Percentiles rank a stretch among this genome's conserved stretches.
Evolutionary conservation across 768 basidiomycete species (phyloP).

Genomic region (Boletus bicolor): DNA sequence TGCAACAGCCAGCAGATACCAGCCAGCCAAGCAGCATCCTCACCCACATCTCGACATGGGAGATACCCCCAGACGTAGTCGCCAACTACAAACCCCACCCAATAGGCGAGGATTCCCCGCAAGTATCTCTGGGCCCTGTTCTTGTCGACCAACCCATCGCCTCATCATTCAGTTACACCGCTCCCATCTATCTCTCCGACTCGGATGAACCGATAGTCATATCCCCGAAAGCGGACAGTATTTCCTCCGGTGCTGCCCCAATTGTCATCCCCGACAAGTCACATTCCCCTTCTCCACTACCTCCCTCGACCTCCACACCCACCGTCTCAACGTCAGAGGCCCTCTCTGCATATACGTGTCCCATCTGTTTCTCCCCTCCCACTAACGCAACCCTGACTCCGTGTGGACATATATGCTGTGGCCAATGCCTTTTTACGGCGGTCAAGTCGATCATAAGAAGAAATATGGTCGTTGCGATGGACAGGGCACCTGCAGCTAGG

Average conservation of each 20-base stretch:
- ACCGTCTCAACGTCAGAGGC: conserved; percentile 20
- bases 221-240: neutral
- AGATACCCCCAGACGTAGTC: conserved; percentile 12
- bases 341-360: conserved; percentile 68
- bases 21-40: neutral
- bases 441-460: conserved; percentile 61
- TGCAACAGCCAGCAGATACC: neutral
- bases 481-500: conserved; percentile 38
- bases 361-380: conserved; percentile 76
- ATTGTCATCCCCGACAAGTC: neutral
- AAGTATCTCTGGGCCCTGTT: neutral
- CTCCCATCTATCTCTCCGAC: conserved; percentile 6
- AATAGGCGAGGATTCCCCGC: neutral
- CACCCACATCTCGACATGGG: conserved; percentile 23
- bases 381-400: conserved; percentile 74
- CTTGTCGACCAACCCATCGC: neutral
- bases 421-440: conserved; percentile 69
- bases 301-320: neutral
- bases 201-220: neutral
- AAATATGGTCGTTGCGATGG: conserved; percentile 33
- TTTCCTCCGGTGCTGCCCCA: neutral
- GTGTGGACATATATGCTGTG: conserved; percentile 79
- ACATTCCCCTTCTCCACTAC: neutral
- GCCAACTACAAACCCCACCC: neutral
- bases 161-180: neutral